These are phyloP conservation scores for Yarrowia bubula DNA, from an alignment of 805 yeast species.

Conservation along the genomic window DNA sequence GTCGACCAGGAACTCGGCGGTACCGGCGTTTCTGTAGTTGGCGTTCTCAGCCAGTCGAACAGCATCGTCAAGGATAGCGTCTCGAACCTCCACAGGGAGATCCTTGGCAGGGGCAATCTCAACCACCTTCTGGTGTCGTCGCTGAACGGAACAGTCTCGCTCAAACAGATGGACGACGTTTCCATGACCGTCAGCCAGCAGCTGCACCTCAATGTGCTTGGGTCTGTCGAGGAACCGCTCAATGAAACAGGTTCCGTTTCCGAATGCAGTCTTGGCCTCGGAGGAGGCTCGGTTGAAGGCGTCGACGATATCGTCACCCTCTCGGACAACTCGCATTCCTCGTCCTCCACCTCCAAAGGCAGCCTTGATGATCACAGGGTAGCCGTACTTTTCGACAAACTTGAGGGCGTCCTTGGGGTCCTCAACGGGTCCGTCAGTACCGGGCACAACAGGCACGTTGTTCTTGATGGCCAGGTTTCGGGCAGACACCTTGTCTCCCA, in stretches of 20 bases:
- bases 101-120: conserved; percentile 98
- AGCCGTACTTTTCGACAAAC: conserved; percentile 83
- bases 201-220: conserved; percentile 96
- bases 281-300: conserved; percentile 92
- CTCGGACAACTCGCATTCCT: conserved; percentile 98
- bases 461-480: conserved; percentile 79
- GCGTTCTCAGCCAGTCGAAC: conserved; percentile 86
- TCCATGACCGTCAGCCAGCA: conserved; percentile 89
- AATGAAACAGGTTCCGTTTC: conserved; percentile 96
- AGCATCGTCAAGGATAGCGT: conserved; percentile 91
- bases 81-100: conserved; percentile 76
- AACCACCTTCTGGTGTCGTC: conserved; percentile 98
- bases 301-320: conserved; percentile 88
- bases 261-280: conserved; percentile 94
- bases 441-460: conserved; percentile 92
- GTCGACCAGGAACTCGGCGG: conserved; percentile 96
- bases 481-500: conserved; percentile 96
- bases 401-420: conserved; percentile 69
- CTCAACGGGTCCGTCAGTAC: conserved; percentile 96
- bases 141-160: conserved; percentile 99
- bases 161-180: conserved; percentile 94
- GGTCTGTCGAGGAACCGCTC: conserved; percentile 94
- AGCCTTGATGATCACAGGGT: conserved; percentile 95
- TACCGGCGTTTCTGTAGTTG: conserved; percentile 94
- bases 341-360: conserved; percentile 99